Percentiles rank a stretch among this genome's conserved stretches.
These are phyloP conservation scores for Effrenium voratum DNA, from an alignment of 73 alveolate genomes.

Conservation along the genomic window DNA sequence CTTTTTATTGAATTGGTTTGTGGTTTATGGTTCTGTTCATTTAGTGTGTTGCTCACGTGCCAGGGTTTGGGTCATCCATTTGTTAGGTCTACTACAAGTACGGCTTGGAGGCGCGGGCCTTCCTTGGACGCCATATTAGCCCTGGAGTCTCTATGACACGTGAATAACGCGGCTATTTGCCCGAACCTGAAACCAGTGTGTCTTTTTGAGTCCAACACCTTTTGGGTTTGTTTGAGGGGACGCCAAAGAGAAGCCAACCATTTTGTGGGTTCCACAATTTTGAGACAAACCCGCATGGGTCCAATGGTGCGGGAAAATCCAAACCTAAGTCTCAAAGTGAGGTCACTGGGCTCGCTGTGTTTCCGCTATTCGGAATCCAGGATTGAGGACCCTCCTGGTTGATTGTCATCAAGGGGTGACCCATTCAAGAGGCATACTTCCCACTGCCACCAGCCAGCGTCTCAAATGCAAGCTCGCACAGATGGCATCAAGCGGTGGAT, in stretches of 20 bases:
- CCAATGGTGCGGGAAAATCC: too few relatives aligned
- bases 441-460: too few relatives aligned
- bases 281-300: background rate
- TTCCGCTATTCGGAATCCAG: too few relatives aligned
- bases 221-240: background rate
- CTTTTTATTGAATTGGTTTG: background rate
- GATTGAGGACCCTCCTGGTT: too few relatives aligned
- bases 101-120: constrained; percentile 9
- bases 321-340: too few relatives aligned
- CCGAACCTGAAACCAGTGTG: background rate
- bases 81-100: constrained; percentile 10
- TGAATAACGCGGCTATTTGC: background rate
- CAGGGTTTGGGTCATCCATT: background rate
- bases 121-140: background rate
- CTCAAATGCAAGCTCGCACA: too few relatives aligned
- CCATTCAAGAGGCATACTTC: too few relatives aligned
- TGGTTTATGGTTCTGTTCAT: background rate
- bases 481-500: too few relatives aligned
- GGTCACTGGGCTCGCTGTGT: too few relatives aligned
- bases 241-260: background rate
- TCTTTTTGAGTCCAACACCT: background rate
- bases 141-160: background rate
- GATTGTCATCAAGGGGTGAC: too few relatives aligned
- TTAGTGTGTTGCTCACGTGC: too few relatives aligned
- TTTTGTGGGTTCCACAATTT: background rate